Conservation (phyloP, 2,329 filamentous ascomycete species). For the Penicillium olsonii region DNA sequence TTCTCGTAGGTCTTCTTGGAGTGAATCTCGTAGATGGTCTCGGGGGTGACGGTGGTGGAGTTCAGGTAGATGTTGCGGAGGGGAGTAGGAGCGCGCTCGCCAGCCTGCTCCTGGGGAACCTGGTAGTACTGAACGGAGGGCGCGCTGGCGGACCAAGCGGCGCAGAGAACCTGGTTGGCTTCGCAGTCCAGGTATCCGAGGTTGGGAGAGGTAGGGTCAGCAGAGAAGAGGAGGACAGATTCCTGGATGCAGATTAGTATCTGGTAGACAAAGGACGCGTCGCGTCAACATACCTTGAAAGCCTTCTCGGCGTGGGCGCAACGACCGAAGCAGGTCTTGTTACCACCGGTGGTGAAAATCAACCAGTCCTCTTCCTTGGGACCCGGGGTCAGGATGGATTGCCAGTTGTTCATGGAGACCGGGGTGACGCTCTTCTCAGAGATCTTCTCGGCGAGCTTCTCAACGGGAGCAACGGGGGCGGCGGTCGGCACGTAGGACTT, state of each 20-base stretch:
- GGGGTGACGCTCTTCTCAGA: conserved; percentile 53
- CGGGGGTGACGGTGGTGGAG: conserved; percentile 57
- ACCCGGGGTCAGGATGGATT: conserved; percentile 50
- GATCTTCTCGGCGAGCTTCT: conserved; percentile 51
- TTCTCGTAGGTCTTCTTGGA: conserved; percentile 59
- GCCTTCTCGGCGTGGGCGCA: conserved; percentile 58
- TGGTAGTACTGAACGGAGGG: conserved; percentile 61
- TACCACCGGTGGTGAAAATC: conserved; percentile 63
- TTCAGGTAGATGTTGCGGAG: conserved; percentile 59
- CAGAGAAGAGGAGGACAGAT: conserved; percentile 55
- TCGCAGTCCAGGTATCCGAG: conserved; percentile 64
- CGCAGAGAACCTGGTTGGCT: conserved; percentile 58
- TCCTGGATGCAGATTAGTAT: conserved; percentile 40
- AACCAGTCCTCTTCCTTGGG: conserved; percentile 56
- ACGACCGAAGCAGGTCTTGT: conserved; percentile 64
- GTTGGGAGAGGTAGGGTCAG: conserved; percentile 56
- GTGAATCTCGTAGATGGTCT: conserved; percentile 59
- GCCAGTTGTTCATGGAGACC: conserved; percentile 60
- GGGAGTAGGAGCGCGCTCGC: conserved; percentile 55
- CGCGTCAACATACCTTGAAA: conserved; percentile 45
- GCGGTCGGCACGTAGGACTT: conserved; percentile 58
- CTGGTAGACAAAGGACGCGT: conserved; percentile 1
- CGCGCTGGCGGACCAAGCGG: conserved; percentile 59
- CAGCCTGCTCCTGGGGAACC: conserved; percentile 54
- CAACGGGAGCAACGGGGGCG: conserved; percentile 34